These are phyloP conservation scores for Trapa incisa DNA, from an alignment of 345 rosid species.

Conservation along the genomic window DNA sequence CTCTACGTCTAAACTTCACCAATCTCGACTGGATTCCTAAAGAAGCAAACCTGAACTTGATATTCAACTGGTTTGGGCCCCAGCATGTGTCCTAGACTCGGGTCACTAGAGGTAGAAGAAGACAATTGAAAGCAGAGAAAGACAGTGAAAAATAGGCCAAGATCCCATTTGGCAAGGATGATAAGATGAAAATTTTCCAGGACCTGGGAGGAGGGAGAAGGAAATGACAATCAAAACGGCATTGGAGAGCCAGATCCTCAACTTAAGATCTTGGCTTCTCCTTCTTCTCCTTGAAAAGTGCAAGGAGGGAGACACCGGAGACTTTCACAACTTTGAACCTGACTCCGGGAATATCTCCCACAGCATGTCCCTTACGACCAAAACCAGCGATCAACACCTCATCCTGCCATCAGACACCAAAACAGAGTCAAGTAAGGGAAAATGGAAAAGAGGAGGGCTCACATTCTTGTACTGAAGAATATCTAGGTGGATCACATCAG, in stretches of 20 bases:
- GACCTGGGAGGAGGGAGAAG: not conserved
- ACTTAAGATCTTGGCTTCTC: slow-evolving; percentile 11
- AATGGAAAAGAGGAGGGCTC: not conserved
- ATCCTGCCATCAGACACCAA: slow-evolving; percentile 19
- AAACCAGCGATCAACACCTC: slow-evolving; percentile 63
- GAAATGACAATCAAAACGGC: not conserved
- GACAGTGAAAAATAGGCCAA: no score
- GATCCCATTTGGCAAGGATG: no score
- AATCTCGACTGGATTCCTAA: slow-evolving; percentile 56
- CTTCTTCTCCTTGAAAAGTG: slow-evolving; percentile 11
- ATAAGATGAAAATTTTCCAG: no score
- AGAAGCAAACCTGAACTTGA: slow-evolving; percentile 54
- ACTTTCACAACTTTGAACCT: slow-evolving; percentile 12
- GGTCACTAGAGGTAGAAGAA: slow-evolving; percentile 38
- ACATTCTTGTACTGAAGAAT: no score
- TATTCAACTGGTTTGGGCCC: slow-evolving; percentile 77
- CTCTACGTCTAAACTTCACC: slow-evolving; percentile 64
- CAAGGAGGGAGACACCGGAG: slow-evolving; percentile 12
- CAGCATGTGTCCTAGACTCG: slow-evolving; percentile 63
- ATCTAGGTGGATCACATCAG: not conserved
- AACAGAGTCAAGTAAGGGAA: not conserved
- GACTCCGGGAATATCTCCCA: slow-evolving; percentile 70
- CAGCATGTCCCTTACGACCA: slow-evolving; percentile 60
- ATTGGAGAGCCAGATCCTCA: no score
- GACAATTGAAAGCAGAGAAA: slow-evolving; percentile 52